phyloP scores from a whole-genome alignment of 805 yeast species.

The Scheffersomyces lignosus region DNA sequence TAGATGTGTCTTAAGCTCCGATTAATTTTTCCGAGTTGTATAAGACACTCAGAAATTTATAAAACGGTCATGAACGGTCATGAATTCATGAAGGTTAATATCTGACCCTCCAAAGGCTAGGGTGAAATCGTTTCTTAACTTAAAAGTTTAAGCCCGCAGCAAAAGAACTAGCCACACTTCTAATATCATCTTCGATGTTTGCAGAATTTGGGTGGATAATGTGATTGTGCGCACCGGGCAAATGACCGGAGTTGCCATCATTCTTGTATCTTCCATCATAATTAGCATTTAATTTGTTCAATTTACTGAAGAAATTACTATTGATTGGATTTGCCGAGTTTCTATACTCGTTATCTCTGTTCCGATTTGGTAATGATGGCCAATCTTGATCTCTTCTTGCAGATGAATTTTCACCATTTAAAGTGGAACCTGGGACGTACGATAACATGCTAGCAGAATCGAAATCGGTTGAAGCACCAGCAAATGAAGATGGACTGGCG shows the following conservation, averaged over 20 bases:
- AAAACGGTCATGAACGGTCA: too few species aligned
- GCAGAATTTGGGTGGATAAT: too few species aligned
- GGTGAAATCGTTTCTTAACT: background rate
- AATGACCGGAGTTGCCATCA: constrained; percentile 5
- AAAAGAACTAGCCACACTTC: constrained; percentile 39
- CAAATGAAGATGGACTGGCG: constrained; percentile 11
- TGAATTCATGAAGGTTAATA: too few species aligned
- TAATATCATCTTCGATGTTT: constrained; percentile 35
- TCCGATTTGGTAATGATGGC: constrained; percentile 25
- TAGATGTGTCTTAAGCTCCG: too few species aligned
- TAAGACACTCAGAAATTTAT: too few species aligned
- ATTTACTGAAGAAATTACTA: constrained; percentile 34
- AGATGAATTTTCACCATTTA: background rate
- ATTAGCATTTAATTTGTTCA: constrained; percentile 20
- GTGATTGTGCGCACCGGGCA: constrained; percentile 6
- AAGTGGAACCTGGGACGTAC: constrained; percentile 14
- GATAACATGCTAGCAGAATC: constrained; percentile 30
- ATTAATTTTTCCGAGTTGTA: too few species aligned
- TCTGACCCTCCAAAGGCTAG: too few species aligned
- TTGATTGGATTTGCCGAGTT: constrained; percentile 12
- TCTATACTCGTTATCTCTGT: constrained; percentile 8
- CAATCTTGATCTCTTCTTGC: constrained; percentile 14
- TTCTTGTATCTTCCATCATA: constrained; percentile 8
- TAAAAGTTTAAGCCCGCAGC: constrained; percentile 31
- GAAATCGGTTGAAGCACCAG: constrained; percentile 16